phyloP scores from a whole-genome alignment of 2,329 filamentous ascomycete species.

The Beauveria pseudobassiana region DNA sequence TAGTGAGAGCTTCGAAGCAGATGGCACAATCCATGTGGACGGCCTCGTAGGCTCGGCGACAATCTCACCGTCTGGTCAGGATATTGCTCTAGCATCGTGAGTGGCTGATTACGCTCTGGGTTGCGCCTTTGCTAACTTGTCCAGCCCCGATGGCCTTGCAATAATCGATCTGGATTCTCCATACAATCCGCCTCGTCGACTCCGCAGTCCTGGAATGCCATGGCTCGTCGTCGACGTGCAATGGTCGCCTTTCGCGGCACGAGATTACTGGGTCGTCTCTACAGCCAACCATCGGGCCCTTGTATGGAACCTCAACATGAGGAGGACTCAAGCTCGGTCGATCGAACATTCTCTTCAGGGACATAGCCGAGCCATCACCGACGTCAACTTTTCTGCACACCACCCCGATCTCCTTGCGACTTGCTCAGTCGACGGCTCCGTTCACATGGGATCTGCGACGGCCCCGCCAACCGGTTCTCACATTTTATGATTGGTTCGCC shows the following conservation, averaged over 20 bases:
- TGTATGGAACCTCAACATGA: slow-evolving; percentile 83
- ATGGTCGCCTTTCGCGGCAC: slow-evolving; percentile 86
- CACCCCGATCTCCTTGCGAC: slow-evolving; percentile 85
- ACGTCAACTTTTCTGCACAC: slow-evolving; percentile 93
- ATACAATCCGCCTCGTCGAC: slow-evolving; percentile 75
- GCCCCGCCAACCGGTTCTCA: slow-evolving; percentile 64
- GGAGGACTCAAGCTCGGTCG: slow-evolving; percentile 61
- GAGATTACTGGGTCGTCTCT: slow-evolving; percentile 89
- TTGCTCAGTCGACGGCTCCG: slow-evolving; percentile 86
- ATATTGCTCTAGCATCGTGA: slow-evolving; percentile 79
- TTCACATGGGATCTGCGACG: slow-evolving; percentile 86
- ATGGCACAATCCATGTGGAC: slow-evolving; percentile 77
- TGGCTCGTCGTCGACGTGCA: slow-evolving; percentile 96
- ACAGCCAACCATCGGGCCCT: slow-evolving; percentile 92
- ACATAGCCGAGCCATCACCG: slow-evolving; percentile 79
- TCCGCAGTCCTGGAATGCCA: slow-evolving; percentile 75
- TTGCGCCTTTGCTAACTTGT: slow-evolving; percentile 26
- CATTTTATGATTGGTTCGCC: slow-evolving; percentile 88
- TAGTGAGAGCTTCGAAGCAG: slow-evolving; percentile 79
- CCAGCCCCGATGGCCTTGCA: slow-evolving; percentile 63
- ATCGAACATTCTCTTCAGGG: slow-evolving; percentile 86
- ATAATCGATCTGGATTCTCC: slow-evolving; percentile 90
- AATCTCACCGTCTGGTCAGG: slow-evolving; percentile 84
- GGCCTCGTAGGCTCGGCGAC: slow-evolving; percentile 80
- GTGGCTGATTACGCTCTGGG: slow-evolving; percentile 24